A percentile compares a stretch with the other conserved stretches of the same genome.
Evolutionary conservation across 2,329 filamentous ascomycete species (phyloP).

Genomic region (Monosporascus sp.): DNA sequence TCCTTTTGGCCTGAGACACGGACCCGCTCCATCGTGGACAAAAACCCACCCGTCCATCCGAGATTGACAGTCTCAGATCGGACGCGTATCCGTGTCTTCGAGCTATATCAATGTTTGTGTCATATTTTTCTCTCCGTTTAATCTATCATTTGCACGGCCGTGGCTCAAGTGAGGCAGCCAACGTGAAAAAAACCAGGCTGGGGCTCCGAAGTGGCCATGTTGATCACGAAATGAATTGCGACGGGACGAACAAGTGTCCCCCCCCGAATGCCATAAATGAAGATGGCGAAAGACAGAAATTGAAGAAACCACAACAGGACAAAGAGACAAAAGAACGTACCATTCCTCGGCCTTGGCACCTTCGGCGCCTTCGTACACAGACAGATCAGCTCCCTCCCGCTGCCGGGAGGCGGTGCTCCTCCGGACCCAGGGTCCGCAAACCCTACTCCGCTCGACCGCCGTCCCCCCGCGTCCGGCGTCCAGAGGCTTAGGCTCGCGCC

Average conservation of each 20-base stretch:
- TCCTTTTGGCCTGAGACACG: no score
- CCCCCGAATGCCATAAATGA: background rate
- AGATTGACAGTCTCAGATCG: no score
- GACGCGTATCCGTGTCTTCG: no score
- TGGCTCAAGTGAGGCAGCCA: no score
- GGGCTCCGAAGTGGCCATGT: background rate
- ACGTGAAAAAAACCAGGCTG: constrained; percentile 1
- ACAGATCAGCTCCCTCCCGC: constrained; percentile 42
- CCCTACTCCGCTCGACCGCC: constrained; percentile 4
- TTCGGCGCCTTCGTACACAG: constrained; percentile 53
- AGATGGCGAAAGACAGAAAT: background rate
- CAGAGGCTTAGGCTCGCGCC: background rate
- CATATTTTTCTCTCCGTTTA: no score
- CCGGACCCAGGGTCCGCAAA: constrained; percentile 6
- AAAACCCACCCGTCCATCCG: no score
- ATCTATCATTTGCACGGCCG: no score
- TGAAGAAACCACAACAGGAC: background rate
- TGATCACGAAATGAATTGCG: background rate
- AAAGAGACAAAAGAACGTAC: constrained; percentile 33
- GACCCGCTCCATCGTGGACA: no score
- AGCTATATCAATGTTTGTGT: no score
- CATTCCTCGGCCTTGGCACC: constrained; percentile 54
- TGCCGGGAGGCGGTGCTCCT: background rate
- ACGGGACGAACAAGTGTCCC: background rate
- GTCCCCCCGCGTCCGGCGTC: background rate